Percentiles rank a stretch among this genome's conserved stretches.
phyloP scores from a whole-genome alignment of 2,329 filamentous ascomycete species.

The Pseudonectria buxi region DNA sequence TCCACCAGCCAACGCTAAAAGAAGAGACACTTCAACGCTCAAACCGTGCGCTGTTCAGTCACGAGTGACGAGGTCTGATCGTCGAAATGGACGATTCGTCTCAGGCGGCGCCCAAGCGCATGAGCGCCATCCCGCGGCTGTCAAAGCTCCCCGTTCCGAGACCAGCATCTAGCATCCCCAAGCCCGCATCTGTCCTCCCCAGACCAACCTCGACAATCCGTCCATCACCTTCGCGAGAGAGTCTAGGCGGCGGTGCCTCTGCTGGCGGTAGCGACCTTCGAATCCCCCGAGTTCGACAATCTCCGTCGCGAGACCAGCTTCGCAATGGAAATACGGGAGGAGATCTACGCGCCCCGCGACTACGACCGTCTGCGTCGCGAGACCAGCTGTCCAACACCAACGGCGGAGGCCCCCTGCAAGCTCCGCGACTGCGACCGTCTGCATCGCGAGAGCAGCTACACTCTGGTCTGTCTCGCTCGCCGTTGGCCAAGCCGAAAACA shows the following conservation, averaged over 20 bases:
- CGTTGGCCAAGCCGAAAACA: conserved; percentile 12
- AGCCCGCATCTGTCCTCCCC: conserved; percentile 19
- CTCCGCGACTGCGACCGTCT: conserved; percentile 33
- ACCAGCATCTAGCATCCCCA: conserved; percentile 26
- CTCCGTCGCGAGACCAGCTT: conserved; percentile 12
- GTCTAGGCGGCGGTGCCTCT: conserved; percentile 8
- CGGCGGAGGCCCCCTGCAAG: conserved; percentile 26
- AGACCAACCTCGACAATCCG: conserved; percentile 23
- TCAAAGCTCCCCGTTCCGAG: conserved; percentile 33
- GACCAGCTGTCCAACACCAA: conserved; percentile 28
- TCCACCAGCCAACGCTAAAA: conserved; percentile 24
- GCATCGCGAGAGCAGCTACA: conserved; percentile 34
- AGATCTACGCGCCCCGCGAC: conserved; percentile 33
- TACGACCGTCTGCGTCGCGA: conserved; percentile 35
- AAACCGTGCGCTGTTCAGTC: conserved; percentile 4
- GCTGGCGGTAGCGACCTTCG: background rate
- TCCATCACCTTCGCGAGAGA: conserved; percentile 24
- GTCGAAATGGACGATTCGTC: conserved; percentile 25
- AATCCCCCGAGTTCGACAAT: conserved; percentile 10
- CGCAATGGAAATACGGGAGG: conserved; percentile 10
- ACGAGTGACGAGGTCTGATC: background rate
- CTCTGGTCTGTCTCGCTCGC: conserved; percentile 15
- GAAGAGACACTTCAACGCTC: conserved; percentile 6
- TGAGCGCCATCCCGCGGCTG: conserved; percentile 29
- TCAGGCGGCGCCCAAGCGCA: conserved; percentile 24